These are phyloP conservation scores for Phaeosphaeriaceae sp. DNA, from an alignment of 2,329 filamentous ascomycete genomes.

Conservation along the genomic window DNA sequence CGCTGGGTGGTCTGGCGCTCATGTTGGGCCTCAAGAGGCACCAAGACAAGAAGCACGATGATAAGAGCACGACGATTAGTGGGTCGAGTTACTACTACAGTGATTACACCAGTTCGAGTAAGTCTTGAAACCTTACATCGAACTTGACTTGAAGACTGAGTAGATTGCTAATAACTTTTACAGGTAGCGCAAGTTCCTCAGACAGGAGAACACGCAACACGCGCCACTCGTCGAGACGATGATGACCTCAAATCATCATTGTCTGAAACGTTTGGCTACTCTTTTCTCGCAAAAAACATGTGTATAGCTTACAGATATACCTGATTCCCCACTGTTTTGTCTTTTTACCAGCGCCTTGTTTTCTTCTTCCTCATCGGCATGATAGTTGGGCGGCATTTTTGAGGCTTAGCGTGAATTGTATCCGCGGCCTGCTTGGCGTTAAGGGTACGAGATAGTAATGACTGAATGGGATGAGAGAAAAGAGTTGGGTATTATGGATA, in stretches of 20 bases:
- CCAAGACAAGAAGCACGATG: slow-evolving; percentile 49
- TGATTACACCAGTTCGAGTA: slow-evolving; percentile 58
- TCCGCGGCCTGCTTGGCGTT: background rate
- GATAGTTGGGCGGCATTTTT: background rate
- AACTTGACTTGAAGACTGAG: background rate
- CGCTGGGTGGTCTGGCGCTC: slow-evolving; percentile 53
- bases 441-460: background rate
- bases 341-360: slow-evolving; percentile 2
- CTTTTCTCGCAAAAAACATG: background rate
- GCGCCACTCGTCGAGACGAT: slow-evolving; percentile 43
- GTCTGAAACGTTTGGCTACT: background rate
- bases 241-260: background rate
- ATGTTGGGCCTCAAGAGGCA: slow-evolving; percentile 55
- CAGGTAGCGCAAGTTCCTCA: slow-evolving; percentile 54
- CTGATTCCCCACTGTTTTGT: background rate
- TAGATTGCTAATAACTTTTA: slow-evolving; percentile 23
- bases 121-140: slow-evolving; percentile 32
- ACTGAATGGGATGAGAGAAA: background rate
- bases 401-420: background rate
- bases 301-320: slow-evolving; percentile 8
- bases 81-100: slow-evolving; percentile 51
- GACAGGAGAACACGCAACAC: slow-evolving; percentile 52
- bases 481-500: background rate
- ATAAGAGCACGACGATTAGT: slow-evolving; percentile 52
- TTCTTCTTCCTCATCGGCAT: background rate